Evolutionary conservation across 2,329 filamentous ascomycete species (phyloP).

Genomic region (Westerdykella ornata): DNA sequence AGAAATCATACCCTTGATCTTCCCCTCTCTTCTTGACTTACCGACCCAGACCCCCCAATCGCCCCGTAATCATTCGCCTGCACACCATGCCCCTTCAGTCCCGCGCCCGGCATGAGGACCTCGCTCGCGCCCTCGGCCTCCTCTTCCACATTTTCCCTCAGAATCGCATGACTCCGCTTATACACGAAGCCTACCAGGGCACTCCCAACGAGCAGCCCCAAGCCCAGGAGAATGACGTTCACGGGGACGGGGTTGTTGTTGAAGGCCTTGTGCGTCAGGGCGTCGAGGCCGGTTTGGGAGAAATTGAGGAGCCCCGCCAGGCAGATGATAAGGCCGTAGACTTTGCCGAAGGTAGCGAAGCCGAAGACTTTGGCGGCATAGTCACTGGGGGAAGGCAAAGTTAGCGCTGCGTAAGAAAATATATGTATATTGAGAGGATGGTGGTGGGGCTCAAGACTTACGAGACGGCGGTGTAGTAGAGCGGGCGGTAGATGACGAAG

Average conservation of each 20-base stretch:
- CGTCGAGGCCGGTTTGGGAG: conserved; percentile 71
- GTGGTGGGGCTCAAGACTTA: conserved; percentile 27
- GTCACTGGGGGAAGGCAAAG: conserved; percentile 46
- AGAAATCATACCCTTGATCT: conserved; percentile 7
- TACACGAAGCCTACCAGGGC: conserved; percentile 62
- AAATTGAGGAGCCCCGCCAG: conserved; percentile 79
- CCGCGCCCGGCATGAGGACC: conserved; percentile 29
- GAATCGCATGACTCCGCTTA: conserved; percentile 42
- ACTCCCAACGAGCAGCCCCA: conserved; percentile 59
- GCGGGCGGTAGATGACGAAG: conserved; percentile 77
- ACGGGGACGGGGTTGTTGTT: conserved; percentile 67
- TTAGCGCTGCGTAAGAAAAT: conserved; percentile 5
- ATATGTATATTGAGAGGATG: neutral
- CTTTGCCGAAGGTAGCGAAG: conserved; percentile 82
- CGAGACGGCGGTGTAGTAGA: conserved; percentile 87
- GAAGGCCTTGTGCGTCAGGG: conserved; percentile 67
- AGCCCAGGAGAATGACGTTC: conserved; percentile 59
- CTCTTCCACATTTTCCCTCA: conserved; percentile 32
- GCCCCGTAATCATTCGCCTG: conserved; percentile 18
- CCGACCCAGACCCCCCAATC: conserved; percentile 10
- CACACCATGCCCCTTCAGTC: conserved; percentile 9
- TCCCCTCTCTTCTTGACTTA: conserved; percentile 9
- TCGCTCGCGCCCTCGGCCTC: conserved; percentile 33
- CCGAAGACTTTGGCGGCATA: conserved; percentile 89
- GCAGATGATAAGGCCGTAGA: conserved; percentile 89